Evolutionary conservation across 2,329 filamentous ascomycete genomes (phyloP).

Genomic region (Colletotrichum sp.): DNA sequence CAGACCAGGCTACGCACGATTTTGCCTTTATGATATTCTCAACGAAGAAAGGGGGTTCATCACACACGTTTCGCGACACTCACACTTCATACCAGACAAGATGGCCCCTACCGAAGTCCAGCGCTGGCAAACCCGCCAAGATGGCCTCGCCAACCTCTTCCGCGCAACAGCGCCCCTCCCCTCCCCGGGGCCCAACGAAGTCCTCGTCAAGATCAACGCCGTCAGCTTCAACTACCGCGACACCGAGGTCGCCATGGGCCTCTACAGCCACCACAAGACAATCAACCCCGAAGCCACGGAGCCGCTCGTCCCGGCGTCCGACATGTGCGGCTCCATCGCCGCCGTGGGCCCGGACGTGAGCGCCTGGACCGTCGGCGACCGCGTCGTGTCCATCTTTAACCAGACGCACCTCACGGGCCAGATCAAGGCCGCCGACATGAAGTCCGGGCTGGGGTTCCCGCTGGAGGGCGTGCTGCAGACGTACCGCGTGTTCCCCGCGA

Average conservation of each 20-base stretch:
- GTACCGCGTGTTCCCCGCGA: conserved; percentile 63
- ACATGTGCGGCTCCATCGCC: conserved; percentile 71
- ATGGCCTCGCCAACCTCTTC: conserved; percentile 60
- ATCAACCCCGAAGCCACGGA: conserved; percentile 40
- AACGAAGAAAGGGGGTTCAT: neutral
- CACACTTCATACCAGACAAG: too few relatives aligned
- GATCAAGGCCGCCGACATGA: conserved; percentile 59
- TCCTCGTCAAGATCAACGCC: conserved; percentile 50
- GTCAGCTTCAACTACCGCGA: conserved; percentile 58
- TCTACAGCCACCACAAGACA: conserved; percentile 70
- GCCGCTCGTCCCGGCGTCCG: conserved; percentile 68
- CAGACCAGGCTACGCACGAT: neutral
- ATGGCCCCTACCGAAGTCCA: conserved; percentile 22
- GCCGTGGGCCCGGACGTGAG: conserved; percentile 43
- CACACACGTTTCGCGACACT: neutral
- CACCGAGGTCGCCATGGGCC: conserved; percentile 65
- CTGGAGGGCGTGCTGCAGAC: conserved; percentile 61
- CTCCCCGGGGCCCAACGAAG: conserved; percentile 53
- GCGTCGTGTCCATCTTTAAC: conserved; percentile 71
- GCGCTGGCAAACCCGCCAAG: conserved; percentile 61
- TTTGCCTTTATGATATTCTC: neutral
- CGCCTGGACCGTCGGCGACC: conserved; percentile 60
- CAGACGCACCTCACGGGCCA: conserved; percentile 64
- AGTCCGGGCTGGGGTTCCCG: conserved; percentile 65
- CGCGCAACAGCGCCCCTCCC: conserved; percentile 50